phyloP scores from a whole-genome alignment of 2,329 filamentous ascomycete genomes.

The Aspergillus ustus region DNA sequence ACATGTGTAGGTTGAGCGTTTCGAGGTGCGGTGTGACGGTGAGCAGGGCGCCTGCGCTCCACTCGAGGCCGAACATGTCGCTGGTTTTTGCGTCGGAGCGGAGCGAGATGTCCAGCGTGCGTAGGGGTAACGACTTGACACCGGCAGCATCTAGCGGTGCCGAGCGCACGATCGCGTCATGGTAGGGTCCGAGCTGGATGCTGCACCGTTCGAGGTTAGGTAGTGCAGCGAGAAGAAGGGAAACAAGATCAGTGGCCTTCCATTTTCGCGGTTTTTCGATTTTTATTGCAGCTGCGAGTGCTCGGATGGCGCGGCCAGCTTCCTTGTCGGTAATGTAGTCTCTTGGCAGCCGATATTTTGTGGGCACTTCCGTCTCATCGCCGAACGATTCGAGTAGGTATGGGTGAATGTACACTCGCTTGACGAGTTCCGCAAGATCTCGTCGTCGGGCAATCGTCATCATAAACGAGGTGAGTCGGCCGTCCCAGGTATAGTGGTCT shows the following conservation, averaged over 20 bases:
- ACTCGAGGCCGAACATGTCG: background rate
- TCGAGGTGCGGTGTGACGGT: slow-evolving; percentile 4
- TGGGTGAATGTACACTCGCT: slow-evolving; percentile 15
- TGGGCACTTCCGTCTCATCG: too few relatives aligned
- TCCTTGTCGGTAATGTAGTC: background rate
- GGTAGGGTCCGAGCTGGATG: background rate
- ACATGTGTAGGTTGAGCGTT: slow-evolving; percentile 17
- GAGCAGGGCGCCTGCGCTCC: background rate
- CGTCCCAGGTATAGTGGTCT: slow-evolving; percentile 23
- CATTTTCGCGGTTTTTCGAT: background rate
- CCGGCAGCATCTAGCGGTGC: background rate
- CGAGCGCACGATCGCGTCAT: background rate
- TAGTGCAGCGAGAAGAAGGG: background rate
- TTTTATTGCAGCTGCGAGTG: background rate
- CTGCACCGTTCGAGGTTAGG: background rate
- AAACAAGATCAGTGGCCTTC: background rate
- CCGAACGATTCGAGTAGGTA: background rate
- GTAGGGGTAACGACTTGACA: too few relatives aligned
- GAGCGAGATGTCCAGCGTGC: background rate
- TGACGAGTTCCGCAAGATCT: slow-evolving; percentile 24
- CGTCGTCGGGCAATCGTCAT: slow-evolving; percentile 22
- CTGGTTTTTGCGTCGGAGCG: background rate
- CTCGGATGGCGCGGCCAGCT: background rate
- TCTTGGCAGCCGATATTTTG: too few relatives aligned
- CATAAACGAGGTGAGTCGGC: slow-evolving; percentile 28